Percentiles rank a stretch among this genome's conserved stretches.
Evolutionary conservation across 768 basidiomycete species (phyloP).

Genomic region (Trametes coccinea): DNA sequence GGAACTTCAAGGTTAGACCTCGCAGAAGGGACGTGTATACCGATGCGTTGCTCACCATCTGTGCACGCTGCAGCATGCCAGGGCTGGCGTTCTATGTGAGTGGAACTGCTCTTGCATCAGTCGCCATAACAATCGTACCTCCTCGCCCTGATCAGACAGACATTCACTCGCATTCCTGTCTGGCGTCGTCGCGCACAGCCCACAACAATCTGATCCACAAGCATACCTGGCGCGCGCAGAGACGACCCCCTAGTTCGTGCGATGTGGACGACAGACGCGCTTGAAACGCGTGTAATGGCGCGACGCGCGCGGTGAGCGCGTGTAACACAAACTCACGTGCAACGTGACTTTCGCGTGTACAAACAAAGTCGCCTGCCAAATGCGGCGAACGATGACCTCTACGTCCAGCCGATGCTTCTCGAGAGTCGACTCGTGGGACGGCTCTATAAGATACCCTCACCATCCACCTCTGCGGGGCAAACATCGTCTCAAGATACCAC

Average conservation of each 20-base stretch:
- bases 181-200: too few species aligned
- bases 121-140: constrained; percentile 9
- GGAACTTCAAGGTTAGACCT: too few species aligned
- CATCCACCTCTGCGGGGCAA: not conserved
- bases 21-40: too few species aligned
- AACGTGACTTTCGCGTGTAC: constrained; percentile 18
- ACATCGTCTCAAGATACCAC: not conserved
- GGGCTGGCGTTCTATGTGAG: too few species aligned
- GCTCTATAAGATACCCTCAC: constrained; percentile 2
- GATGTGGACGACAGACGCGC: constrained; percentile 4
- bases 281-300: not conserved
- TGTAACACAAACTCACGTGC: constrained; percentile 23
- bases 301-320: not conserved
- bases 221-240: not conserved
- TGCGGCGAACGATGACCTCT: constrained; percentile 3
- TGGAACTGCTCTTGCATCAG: not conserved
- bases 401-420: not conserved
- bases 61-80: too few species aligned
- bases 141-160: not conserved
- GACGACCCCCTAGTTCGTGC: not conserved
- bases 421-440: constrained; percentile 7
- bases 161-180: too few species aligned
- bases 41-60: too few species aligned
- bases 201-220: not conserved
- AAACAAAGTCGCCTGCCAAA: constrained; percentile 13